Conservation (phyloP, 148 eudicot genomes). For the Diospyros lotus region DNA sequence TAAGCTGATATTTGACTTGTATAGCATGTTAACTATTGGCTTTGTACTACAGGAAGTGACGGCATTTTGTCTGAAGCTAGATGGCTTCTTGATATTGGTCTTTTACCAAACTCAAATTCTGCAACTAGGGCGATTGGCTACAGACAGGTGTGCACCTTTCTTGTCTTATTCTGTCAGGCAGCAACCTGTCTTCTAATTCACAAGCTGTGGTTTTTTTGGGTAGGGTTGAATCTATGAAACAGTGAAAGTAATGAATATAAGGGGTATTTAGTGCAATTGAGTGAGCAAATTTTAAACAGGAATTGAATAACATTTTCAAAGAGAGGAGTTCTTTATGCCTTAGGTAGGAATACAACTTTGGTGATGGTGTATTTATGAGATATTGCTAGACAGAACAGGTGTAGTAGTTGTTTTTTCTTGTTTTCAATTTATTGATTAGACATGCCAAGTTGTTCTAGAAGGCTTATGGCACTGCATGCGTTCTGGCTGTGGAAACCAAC, state of each 20-base stretch:
- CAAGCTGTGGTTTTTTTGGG: no score
- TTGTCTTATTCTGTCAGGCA: not conserved
- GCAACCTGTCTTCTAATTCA: no score
- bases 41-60: constrained; percentile 44
- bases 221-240: no score
- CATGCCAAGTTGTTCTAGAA: not conserved
- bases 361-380: not conserved
- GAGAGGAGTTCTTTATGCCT: not conserved
- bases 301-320: not conserved
- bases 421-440: not conserved
- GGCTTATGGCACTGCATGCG: not conserved
- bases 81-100: constrained; percentile 92
- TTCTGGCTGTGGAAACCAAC: not conserved
- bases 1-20: not conserved
- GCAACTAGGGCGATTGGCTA: constrained; percentile 97
- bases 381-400: not conserved
- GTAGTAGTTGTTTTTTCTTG: not conserved
- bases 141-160: constrained; percentile 54
- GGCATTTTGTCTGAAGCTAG: constrained; percentile 84
- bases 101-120: constrained; percentile 89
- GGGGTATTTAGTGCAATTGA: no score
- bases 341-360: not conserved
- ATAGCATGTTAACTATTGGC: not conserved
- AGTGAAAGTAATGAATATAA: no score
- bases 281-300: not conserved